Conservation (phyloP, 108 stramenopile species). For the Fistulifera solaris region DNA sequence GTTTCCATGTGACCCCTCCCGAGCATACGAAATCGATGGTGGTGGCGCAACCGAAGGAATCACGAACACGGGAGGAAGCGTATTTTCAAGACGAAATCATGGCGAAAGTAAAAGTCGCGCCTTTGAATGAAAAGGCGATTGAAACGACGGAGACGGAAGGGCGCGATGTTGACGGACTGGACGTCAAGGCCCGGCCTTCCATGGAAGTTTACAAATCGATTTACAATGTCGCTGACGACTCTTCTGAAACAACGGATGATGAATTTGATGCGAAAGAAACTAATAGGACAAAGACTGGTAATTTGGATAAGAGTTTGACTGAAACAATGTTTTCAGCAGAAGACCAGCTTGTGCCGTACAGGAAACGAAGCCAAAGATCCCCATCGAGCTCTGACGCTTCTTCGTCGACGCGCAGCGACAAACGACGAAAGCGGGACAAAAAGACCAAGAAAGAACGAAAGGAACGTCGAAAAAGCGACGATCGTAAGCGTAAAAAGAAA, state of each 20-base stretch:
- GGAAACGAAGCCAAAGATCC: neutral
- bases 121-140: neutral
- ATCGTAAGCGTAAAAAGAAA: conserved; percentile 1
- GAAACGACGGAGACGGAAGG: neutral
- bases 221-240: conserved; percentile 21
- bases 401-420: neutral
- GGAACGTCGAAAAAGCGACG: neutral
- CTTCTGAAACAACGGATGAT: neutral
- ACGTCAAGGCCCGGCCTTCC: conserved; percentile 16
- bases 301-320: neutral
- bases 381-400: neutral
- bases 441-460: neutral
- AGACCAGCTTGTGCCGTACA: conserved; percentile 5
- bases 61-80: conserved; percentile 15
- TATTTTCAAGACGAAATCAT: conserved; percentile 42
- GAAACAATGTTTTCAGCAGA: conserved; percentile 1
- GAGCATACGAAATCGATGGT: neutral
- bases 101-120: conserved; percentile 1
- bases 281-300: neutral
- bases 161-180: neutral
- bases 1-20: conserved; percentile 25
- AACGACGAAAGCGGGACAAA: neutral
- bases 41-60: neutral
- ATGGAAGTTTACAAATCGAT: conserved; percentile 32
- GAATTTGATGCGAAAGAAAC: neutral